Base-by-base conservation (phyloP, 139 green algal genomes). In the Dunaliella primolecta region DNA sequence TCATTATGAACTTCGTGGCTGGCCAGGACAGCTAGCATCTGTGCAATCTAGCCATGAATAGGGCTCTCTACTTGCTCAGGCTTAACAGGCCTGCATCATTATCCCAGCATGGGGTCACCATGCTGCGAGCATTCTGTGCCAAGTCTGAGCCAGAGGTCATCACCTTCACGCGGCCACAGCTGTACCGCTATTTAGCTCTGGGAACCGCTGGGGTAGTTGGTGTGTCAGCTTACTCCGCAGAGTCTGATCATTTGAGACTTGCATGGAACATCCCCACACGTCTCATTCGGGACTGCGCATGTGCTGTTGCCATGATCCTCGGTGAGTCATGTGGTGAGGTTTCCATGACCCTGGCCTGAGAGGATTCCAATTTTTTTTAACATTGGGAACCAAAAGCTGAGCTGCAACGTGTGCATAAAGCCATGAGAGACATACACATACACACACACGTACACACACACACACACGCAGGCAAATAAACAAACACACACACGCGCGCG, bases 251-350 rank as follows among this genome's bases (percentile, higher is more conserved):
- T 33, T 32, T 87, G 0, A 70, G 56, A 2, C n/a, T 86, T 0
- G 89, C 87, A 0, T 92, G 88, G 71, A 81, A 89, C 15, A 92
- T 87, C 31, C 89, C 89, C 36, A 85, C 85, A 1, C 86, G 89
- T 23, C 79, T 93, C 1, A 81, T 71, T 0, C 86, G 91, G 0
- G 90, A 93, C 70, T 85, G 90, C 1, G 37, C 55, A n/a, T 85
- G 87, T 29, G 90, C 86, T 0, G 86, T 79, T 7, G 81, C 87
- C 0, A 93, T 93, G 30, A 87, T 91, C 0, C 70, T 55, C 75
- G 91, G 86, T 85, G 57, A 30, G 7, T 35, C 33, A 81, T 80
- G 81, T 3, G 70, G 2, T 34, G 36, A 37, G 7, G n/a, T 32
- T 76, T 15, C 37, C 25, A 64, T 64, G 46, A 25, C 46, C 15